Evolutionary conservation across 345 rosid species (phyloP).

Genomic region (Mercurialis annua): DNA sequence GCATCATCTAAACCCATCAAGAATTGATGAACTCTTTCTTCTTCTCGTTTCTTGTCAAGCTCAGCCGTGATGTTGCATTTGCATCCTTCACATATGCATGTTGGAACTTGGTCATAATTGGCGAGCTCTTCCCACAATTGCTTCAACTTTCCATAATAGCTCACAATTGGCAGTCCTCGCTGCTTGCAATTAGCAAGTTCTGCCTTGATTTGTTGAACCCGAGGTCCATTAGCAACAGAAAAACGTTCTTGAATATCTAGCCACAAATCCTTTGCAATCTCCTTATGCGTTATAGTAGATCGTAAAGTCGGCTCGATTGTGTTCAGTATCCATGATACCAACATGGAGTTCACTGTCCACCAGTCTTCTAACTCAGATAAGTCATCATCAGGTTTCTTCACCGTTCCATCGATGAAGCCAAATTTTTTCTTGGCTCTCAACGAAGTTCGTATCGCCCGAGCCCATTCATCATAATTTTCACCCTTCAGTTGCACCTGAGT

Average conservation of each 20-base stretch:
- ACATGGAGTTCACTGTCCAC: slow-evolving; percentile 4
- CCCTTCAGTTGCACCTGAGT: slow-evolving; percentile 9
- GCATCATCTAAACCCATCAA: neutral
- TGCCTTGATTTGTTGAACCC: neutral
- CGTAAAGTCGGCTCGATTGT: slow-evolving; percentile 1
- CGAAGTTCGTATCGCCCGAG: slow-evolving; percentile 2
- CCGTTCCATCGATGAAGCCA: slow-evolving; percentile 10
- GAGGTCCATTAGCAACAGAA: neutral
- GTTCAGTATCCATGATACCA: neutral
- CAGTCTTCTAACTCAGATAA: neutral
- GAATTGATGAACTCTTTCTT: no score
- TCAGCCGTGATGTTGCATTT: neutral
- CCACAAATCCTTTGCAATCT: neutral
- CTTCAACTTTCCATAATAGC: neutral
- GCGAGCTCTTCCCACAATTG: neutral
- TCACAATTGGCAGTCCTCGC: neutral
- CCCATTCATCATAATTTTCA: slow-evolving; percentile 20
- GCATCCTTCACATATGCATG: neutral
- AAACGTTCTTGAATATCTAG: slow-evolving; percentile 6
- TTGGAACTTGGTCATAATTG: neutral
- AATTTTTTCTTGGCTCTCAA: slow-evolving; percentile 18
- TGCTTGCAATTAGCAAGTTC: slow-evolving; percentile 2
- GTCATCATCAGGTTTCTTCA: neutral
- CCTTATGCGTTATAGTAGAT: neutral
- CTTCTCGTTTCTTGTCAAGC: neutral